A percentile compares a stretch with the other conserved stretches of the same genome.
These are phyloP conservation scores for Arabidopsis hybrid DNA, from an alignment of 441 rosid genomes.

Conservation along the genomic window DNA sequence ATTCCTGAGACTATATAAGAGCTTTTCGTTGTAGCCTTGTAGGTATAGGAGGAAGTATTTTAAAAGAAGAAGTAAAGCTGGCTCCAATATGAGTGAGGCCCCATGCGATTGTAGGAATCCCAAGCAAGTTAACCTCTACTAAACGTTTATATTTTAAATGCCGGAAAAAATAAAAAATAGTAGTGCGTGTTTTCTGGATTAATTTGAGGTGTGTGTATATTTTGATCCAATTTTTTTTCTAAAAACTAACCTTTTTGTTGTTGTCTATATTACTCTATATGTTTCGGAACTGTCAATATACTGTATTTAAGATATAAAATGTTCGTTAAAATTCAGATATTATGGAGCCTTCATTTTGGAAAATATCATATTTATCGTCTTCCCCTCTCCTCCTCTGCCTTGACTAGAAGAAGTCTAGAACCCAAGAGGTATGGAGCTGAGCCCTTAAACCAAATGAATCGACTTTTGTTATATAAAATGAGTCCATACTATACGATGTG, in stretches of 20 bases:
- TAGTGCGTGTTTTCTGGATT: background rate
- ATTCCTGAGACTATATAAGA: constrained; percentile 52
- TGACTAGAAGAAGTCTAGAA: background rate
- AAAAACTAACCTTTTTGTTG: too few relatives aligned
- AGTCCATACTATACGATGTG: constrained; percentile 9
- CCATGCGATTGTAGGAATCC: constrained; percentile 68
- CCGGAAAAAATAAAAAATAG: background rate
- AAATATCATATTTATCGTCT: too few relatives aligned
- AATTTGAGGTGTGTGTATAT: too few relatives aligned
- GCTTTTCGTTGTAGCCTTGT: constrained; percentile 35
- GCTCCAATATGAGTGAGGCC: constrained; percentile 52
- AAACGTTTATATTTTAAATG: constrained; percentile 36
- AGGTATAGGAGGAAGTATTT: constrained; percentile 30
- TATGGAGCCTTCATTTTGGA: too few relatives aligned
- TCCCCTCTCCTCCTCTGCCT: background rate
- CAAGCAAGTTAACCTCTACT: constrained; percentile 56
- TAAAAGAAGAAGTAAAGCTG: constrained; percentile 52
- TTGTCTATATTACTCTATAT: too few relatives aligned
- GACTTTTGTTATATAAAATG: background rate
- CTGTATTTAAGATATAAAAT: too few relatives aligned
- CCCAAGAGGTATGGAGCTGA: background rate
- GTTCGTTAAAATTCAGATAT: too few relatives aligned
- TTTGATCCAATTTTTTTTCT: too few relatives aligned
- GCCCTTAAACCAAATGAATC: background rate
- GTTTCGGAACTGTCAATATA: too few relatives aligned